Base-by-base conservation (phyloP, 805 yeast species). In the Geotrichum ghanense region DNA sequence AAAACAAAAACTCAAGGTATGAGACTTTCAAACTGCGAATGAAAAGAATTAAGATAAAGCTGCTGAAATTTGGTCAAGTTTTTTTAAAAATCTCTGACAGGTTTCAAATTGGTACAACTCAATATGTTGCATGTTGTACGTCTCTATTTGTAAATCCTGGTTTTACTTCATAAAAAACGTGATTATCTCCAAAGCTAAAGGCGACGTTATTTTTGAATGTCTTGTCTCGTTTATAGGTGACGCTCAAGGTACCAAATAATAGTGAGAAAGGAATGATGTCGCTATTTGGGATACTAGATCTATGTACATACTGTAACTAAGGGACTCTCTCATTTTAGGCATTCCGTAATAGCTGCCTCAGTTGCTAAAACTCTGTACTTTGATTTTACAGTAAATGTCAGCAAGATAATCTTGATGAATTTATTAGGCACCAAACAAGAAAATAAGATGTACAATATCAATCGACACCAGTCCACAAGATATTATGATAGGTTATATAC, bases 111-210 rank as follows among this genome's bases (percentile, higher is more conserved):
- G 71, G 79, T 27, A 71, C 83, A 63, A 75, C 81, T 35, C 79
- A 79, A 53, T 83, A 84, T 9, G 79, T 72, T 12, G 78, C 83
- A 23, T 81, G 81, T 41, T 70, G 77, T 75, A 79, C 78, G 60
- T 64, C 78, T 1, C 62, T 78, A 51, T 78, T 65, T 50, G 75
- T 76, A 40, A 76, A 76, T 60, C 68, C 77, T 43, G 63, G 67
- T 19, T 68, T 69, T 70, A 76, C 79, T 12, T n/a, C n/a, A 64
- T 57, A 41, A 66, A 75, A 49, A 76, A 77, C 48, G 69, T 71
- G 5, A 81, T 79, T 0, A 65, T 77, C 45, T 69, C 72, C 46
- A 69, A 71, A 21, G 73, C 63, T 44, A 82, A 78, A 60, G 66
- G 74, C 7, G 70, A 69, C 37, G 56, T 72, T 5, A 68, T 78